Evolutionary conservation across 2,329 filamentous ascomycete species (phyloP), one percentile per base, ranked within the genome.

Genomic region (Metarhizium album): DNA sequence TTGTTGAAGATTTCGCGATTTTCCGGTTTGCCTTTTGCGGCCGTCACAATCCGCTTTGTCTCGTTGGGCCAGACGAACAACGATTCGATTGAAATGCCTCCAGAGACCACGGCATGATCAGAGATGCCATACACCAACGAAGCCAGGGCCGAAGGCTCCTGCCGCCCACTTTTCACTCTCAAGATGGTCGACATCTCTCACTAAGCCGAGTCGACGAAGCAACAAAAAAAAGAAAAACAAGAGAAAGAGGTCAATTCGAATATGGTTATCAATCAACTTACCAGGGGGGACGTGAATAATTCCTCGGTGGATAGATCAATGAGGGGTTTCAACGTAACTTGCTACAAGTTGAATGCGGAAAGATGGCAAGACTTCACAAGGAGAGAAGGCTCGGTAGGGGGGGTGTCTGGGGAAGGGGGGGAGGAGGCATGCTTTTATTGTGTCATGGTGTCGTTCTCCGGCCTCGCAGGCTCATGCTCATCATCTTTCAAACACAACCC

Each of bases 271-370:
- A 52, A 45, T 18, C 47, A 47, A 64, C 61, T 62, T 62, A 63
- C 61, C 61, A 59, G 54, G 48, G 46, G n/a, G 53, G 42, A 46
- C 46, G 47, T 13, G 46, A 46, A 51, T 52, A 51, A 47, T 54
- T 54, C 52, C 56, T 55, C 53, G 42, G 47, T 54, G 51, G 49
- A 57, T 53, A 59, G 52, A 53, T 43, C 50, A 50, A 54, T 49
- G 18, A 13, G 14, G 53, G 54, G 58, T 55, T 57, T 62, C 54
- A 57, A 58, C 57, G 53, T 54, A 54, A 58, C 59, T 64, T 56
- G 57, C 59, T 62, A 54, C 58, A 60, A 54, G 56, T 53, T 48
- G 54, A 54, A 54, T 56, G 55, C 47, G 53, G 52, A 57, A 13
- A 56, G 55, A 57, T 58, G 55, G 58, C 56, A 58, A 55, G 56